These are phyloP conservation scores for Acrocalymma vagum DNA, from an alignment of 2,329 filamentous ascomycete species.

Conservation along the genomic window DNA sequence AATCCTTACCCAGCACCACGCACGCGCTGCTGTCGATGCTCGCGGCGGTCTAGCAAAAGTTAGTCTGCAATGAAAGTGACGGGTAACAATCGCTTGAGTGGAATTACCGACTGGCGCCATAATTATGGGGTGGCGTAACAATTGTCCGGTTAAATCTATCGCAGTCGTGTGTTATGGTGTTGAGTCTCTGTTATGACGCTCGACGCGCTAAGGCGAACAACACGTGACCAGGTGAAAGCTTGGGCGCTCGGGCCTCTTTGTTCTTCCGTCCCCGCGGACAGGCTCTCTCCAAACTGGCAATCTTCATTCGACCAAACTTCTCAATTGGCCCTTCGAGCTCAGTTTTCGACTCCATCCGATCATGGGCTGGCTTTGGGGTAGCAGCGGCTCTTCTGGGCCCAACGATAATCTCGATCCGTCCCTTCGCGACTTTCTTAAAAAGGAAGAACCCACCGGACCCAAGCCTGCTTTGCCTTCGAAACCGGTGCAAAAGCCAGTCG, in stretches of 20 bases:
- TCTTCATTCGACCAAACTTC: constrained; percentile 4
- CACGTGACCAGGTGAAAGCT: constrained; percentile 15
- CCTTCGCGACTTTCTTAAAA: constrained; percentile 83
- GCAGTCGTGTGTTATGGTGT: constrained; percentile 24
- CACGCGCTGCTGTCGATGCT: constrained; percentile 65
- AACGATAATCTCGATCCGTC: constrained; percentile 81
- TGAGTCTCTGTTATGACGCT: constrained; percentile 25
- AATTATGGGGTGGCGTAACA: constrained; percentile 23
- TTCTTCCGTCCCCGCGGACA: too few species aligned
- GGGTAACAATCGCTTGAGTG: background rate
- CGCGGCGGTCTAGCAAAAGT: constrained; percentile 55
- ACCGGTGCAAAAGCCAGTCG: constrained; percentile 35
- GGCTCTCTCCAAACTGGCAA: constrained; percentile 19
- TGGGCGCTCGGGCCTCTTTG: too few species aligned
- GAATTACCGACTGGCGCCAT: constrained; percentile 46
- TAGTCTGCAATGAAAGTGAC: constrained; percentile 1
- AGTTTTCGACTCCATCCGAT: constrained; percentile 8
- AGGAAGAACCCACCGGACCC: constrained; percentile 80
- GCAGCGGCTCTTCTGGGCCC: constrained; percentile 50
- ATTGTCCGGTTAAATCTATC: constrained; percentile 13
- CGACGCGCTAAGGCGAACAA: constrained; percentile 20
- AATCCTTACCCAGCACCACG: constrained; percentile 63
- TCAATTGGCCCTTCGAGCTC: constrained; percentile 1
- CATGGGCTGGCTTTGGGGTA: constrained; percentile 73
- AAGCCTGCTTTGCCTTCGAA: constrained; percentile 37